Percentiles rank a stretch among this genome's conserved stretches.
These are phyloP conservation scores for Clavaria fumosa DNA, from an alignment of 768 basidiomycete species.

Conservation along the genomic window DNA sequence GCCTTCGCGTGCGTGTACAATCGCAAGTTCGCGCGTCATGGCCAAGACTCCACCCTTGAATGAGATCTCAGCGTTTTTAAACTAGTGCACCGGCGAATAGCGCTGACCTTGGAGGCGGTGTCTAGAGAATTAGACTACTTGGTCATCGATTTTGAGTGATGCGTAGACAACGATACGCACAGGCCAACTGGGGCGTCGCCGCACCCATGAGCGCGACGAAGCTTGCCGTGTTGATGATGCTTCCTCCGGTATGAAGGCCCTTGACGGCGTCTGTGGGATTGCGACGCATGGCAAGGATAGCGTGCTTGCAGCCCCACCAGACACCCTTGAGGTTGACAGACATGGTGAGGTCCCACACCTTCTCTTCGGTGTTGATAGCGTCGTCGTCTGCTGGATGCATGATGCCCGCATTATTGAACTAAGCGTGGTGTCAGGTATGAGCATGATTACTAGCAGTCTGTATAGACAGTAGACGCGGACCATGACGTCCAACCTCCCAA, in stretches of 20 bases:
- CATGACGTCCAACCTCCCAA: constrained; percentile 93
- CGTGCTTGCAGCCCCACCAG: constrained; percentile 99
- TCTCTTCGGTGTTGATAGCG: constrained; percentile 92
- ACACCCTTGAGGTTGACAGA: constrained; percentile 96
- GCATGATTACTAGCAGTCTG: too few species aligned
- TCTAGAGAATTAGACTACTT: constrained; percentile 30
- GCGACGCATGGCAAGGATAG: constrained; percentile 89
- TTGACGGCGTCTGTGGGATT: constrained; percentile 74
- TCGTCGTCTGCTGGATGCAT: constrained; percentile 96
- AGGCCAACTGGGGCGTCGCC: constrained; percentile 96
- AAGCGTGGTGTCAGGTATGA: constrained; percentile 2
- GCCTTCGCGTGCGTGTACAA: constrained; percentile 95
- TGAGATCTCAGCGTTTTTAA: too few species aligned
- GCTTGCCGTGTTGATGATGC: constrained; percentile 96
- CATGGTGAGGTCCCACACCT: constrained; percentile 90
- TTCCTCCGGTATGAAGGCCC: constrained; percentile 68
- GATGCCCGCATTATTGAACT: constrained; percentile 97
- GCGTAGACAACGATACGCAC: constrained; percentile 29
- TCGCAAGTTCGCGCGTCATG: constrained; percentile 94
- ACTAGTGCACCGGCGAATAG: too few species aligned
- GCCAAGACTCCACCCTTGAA: constrained; percentile 86
- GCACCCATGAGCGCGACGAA: constrained; percentile 95
- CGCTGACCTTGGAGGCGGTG: constrained; percentile 76
- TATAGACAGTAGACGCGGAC: too few species aligned
- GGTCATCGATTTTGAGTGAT: constrained; percentile 1